Evolutionary conservation across 2,329 filamentous ascomycete genomes (phyloP).

Genomic region (Furcasterigmium furcatum): DNA sequence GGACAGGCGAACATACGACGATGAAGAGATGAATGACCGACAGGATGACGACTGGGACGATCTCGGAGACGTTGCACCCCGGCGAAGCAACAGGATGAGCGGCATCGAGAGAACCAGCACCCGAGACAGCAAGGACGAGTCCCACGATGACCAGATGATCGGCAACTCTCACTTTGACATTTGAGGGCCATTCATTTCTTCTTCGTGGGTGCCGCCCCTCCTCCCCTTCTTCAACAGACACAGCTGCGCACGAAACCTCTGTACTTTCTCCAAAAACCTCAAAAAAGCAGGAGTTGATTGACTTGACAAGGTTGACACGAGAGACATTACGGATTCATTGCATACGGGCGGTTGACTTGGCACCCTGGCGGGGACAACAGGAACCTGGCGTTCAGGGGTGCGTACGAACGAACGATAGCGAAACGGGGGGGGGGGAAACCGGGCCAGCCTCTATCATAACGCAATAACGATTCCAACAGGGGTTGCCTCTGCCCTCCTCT

Average conservation of each 20-base stretch:
- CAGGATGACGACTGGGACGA: constrained; percentile 58
- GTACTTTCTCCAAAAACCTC: not conserved
- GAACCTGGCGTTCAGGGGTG: not conserved
- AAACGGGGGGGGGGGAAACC: too few relatives aligned
- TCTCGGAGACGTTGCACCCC: constrained; percentile 49
- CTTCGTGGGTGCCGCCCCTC: not conserved
- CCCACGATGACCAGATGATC: constrained; percentile 60
- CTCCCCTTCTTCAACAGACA: not conserved
- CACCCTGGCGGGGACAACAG: constrained; percentile 12
- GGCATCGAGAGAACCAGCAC: constrained; percentile 55
- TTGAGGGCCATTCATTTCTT: constrained; percentile 28
- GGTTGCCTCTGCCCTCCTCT: not conserved
- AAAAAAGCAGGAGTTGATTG: not conserved
- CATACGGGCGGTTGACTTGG: constrained; percentile 30
- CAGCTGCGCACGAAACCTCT: not conserved
- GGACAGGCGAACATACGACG: constrained; percentile 41
- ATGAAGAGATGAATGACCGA: constrained; percentile 59
- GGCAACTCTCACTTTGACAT: constrained; percentile 61
- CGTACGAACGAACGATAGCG: not conserved
- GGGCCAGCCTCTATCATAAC: constrained; percentile 1
- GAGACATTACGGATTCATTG: constrained; percentile 16
- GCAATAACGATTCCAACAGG: not conserved
- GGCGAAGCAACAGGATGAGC: constrained; percentile 59
- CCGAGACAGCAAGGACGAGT: constrained; percentile 36
- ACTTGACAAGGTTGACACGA: not conserved